These are phyloP conservation scores for Aureobasidium sp. DNA, from an alignment of 2,329 filamentous ascomycete species.

Conservation along the genomic window DNA sequence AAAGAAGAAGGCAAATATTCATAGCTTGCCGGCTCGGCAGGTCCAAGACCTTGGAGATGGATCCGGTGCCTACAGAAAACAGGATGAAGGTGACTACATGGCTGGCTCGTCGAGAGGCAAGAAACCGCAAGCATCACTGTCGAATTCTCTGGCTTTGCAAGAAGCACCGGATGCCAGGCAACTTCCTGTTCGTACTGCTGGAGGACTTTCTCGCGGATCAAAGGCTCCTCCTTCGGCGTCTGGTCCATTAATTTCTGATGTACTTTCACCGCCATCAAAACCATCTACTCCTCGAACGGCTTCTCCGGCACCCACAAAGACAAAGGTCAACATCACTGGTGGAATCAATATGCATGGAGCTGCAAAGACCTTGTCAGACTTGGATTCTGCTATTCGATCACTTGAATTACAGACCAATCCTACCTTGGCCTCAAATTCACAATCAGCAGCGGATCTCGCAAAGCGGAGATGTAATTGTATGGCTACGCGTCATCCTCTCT, in stretches of 20 bases:
- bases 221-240: conserved; percentile 60
- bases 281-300: conserved; percentile 46
- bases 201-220: conserved; percentile 39
- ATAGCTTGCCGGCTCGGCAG: conserved; percentile 34
- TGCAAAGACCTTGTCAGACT: conserved; percentile 61
- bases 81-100: conserved; percentile 68
- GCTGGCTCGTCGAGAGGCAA: conserved; percentile 35
- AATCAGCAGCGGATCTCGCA: conserved; percentile 44
- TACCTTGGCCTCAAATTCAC: conserved; percentile 40
- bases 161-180: conserved; percentile 45
- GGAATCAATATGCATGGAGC: conserved; percentile 77
- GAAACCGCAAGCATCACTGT: conserved; percentile 32
- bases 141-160: conserved; percentile 43
- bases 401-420: conserved; percentile 92
- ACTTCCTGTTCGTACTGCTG: conserved; percentile 38
- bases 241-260: conserved; percentile 77
- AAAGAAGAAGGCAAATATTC: conserved; percentile 38
- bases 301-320: conserved; percentile 42
- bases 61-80: conserved; percentile 66
- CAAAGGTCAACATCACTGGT: conserved; percentile 67
- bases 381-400: conserved; percentile 73
- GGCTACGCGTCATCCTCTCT: conserved; percentile 76
- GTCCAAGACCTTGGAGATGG: conserved; percentile 56
- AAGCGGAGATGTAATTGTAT: conserved; percentile 78
- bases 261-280: conserved; percentile 26